Evolutionary conservation across 345 rosid species (phyloP).

Genomic region (Melaleuca quinquenervia): DNA sequence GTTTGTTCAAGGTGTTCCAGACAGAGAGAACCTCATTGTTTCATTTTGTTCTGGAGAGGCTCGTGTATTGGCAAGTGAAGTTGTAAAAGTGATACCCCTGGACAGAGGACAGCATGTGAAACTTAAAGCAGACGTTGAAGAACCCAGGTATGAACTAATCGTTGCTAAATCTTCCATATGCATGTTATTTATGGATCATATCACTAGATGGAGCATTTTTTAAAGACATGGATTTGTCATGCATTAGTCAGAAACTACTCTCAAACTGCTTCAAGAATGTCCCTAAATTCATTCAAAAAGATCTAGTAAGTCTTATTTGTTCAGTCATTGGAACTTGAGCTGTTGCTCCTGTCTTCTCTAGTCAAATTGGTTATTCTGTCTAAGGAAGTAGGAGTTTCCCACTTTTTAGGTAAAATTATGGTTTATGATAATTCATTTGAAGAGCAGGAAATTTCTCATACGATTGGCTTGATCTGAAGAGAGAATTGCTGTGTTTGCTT

Average conservation of each 20-base stretch:
- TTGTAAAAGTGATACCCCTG: constrained; percentile 77
- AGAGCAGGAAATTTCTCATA: background rate
- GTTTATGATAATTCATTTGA: background rate
- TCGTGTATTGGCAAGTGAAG: constrained; percentile 74
- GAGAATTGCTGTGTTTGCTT: background rate
- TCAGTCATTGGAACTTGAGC: background rate
- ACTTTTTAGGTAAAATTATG: background rate
- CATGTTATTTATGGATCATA: background rate
- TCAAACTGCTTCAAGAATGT: background rate
- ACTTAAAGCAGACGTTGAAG: constrained; percentile 63
- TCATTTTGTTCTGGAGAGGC: constrained; percentile 93
- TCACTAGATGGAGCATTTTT: background rate
- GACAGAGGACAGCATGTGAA: constrained; percentile 95
- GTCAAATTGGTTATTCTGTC: background rate
- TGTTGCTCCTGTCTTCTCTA: background rate
- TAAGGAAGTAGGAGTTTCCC: background rate
- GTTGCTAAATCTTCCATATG: background rate
- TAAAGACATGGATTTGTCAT: background rate
- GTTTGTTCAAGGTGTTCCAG: constrained; percentile 78
- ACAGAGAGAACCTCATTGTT: constrained; percentile 59
- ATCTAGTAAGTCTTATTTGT: background rate
- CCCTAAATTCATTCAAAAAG: background rate
- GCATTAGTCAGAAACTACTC: background rate
- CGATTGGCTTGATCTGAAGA: background rate
- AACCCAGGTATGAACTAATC: constrained; percentile 69